Percentiles rank a stretch among this genome's conserved stretches.
phyloP scores from a whole-genome alignment of 1,284 basidiomycete genomes.

The Pyrrhoderma noxium region DNA sequence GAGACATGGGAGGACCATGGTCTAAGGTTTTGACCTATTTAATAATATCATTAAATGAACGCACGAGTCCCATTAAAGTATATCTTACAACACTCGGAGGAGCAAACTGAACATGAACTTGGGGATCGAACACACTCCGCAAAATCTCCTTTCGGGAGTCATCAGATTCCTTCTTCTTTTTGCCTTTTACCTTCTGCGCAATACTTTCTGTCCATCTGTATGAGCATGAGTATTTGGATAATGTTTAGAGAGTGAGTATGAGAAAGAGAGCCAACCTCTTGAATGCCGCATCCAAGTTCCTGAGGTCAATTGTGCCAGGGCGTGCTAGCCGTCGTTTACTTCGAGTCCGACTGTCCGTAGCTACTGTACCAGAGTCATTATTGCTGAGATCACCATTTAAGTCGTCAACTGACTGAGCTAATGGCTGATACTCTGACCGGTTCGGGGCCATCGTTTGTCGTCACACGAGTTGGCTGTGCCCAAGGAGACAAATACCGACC shows the following conservation, averaged over 20 bases:
- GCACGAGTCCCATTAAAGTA: background rate
- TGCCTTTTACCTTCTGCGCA: slow-evolving; percentile 72
- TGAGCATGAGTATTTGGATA: background rate
- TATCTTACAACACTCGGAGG: slow-evolving; percentile 34
- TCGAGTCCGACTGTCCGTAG: slow-evolving; percentile 28
- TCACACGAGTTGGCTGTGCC: no score
- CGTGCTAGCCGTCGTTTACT: slow-evolving; percentile 40
- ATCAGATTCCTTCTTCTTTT: slow-evolving; percentile 59
- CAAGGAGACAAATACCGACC: no score
- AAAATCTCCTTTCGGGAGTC: slow-evolving; percentile 64
- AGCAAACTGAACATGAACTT: slow-evolving; percentile 29
- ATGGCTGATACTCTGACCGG: slow-evolving; percentile 58
- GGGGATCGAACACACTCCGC: slow-evolving; percentile 72
- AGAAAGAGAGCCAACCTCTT: slow-evolving; percentile 44
- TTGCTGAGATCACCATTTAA: slow-evolving; percentile 35
- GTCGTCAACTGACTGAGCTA: slow-evolving; percentile 52
- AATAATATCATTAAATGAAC: slow-evolving; percentile 1
- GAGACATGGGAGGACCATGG: slow-evolving; percentile 67
- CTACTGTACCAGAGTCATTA: slow-evolving; percentile 26
- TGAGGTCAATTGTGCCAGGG: slow-evolving; percentile 64
- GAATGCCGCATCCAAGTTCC: slow-evolving; percentile 73
- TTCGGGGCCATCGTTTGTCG: slow-evolving; percentile 35
- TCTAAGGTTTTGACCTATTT: slow-evolving; percentile 66
- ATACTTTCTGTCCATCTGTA: slow-evolving; percentile 78
- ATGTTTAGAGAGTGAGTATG: background rate